phyloP scores from a whole-genome alignment of 805 yeast species.

The Wickerhamomyces hampshirensis region DNA sequence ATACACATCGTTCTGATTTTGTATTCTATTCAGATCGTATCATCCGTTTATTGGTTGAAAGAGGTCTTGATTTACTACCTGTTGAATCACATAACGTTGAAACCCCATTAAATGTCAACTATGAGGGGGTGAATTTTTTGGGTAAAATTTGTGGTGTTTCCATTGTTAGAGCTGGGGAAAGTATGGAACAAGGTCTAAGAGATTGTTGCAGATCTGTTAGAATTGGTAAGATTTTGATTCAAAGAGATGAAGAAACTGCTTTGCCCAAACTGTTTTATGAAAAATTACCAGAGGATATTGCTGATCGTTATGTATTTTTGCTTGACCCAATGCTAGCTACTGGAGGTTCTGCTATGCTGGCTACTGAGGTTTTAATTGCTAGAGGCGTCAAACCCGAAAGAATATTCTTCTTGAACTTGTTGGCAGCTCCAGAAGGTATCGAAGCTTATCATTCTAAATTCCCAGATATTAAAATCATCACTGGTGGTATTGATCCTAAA shows the following conservation, averaged over 20 bases:
- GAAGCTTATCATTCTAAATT: slow-evolving; percentile 67
- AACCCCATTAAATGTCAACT: slow-evolving; percentile 72
- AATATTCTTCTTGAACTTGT: slow-evolving; percentile 83
- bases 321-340: slow-evolving; percentile 98
- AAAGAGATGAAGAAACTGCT: slow-evolving; percentile 97
- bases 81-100: slow-evolving; percentile 62
- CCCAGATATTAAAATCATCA: slow-evolving; percentile 83
- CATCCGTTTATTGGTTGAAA: slow-evolving; percentile 89
- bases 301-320: slow-evolving; percentile 81
- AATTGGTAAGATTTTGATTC: slow-evolving; percentile 94
- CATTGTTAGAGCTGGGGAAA: slow-evolving; percentile 97
- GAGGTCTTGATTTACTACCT: slow-evolving; percentile 91
- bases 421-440: slow-evolving; percentile 95
- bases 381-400: slow-evolving; percentile 87
- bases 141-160: slow-evolving; percentile 98
- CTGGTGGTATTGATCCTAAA: slow-evolving; percentile 89
- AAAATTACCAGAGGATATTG: slow-evolving; percentile 89
- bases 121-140: slow-evolving; percentile 72
- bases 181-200: slow-evolving; percentile 97
- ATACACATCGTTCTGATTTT: slow-evolving; percentile 84
- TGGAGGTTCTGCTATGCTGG: slow-evolving; percentile 98
- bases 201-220: slow-evolving; percentile 96
- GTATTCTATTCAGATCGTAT: slow-evolving; percentile 94
- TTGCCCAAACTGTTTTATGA: slow-evolving; percentile 87
- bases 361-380: slow-evolving; percentile 80